A percentile compares a stretch with the other conserved stretches of the same genome.
Evolutionary conservation across 306 rosid species (phyloP).

Genomic region (Rosa lucieae): DNA sequence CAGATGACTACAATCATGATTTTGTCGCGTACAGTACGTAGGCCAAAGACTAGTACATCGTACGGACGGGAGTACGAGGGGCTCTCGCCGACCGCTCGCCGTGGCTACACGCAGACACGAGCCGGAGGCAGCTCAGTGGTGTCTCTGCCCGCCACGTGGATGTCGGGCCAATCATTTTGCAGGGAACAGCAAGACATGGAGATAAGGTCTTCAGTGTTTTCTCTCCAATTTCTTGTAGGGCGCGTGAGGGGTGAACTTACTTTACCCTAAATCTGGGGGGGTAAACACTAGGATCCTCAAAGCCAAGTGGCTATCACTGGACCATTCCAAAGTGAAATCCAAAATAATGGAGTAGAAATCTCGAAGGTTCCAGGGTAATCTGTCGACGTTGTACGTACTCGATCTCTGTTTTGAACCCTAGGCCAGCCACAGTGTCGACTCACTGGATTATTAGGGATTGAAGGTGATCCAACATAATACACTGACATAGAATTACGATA

Average conservation of each 20-base stretch:
- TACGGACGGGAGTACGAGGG: constrained; percentile 23
- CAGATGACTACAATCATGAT: background rate
- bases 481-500: too few species aligned
- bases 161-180: background rate
- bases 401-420: background rate
- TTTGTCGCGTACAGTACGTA: constrained; percentile 11
- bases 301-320: constrained; percentile 3
- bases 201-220: constrained; percentile 13
- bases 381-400: background rate
- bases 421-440: background rate
- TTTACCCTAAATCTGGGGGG: background rate
- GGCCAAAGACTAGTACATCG: constrained; percentile 12
- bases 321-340: background rate
- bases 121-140: background rate
- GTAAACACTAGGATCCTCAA: background rate
- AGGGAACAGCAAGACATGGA: background rate
- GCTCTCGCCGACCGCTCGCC: constrained; percentile 9
- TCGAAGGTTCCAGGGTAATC: background rate
- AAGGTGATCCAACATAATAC: too few species aligned
- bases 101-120: background rate
- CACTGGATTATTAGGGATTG: background rate
- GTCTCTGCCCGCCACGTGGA: constrained; percentile 4
- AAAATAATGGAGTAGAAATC: background rate
- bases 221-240: background rate
- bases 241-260: background rate